These are phyloP conservation scores for Hibiscus mutabilis DNA, from an alignment of 345 rosid species.

Conservation along the genomic window DNA sequence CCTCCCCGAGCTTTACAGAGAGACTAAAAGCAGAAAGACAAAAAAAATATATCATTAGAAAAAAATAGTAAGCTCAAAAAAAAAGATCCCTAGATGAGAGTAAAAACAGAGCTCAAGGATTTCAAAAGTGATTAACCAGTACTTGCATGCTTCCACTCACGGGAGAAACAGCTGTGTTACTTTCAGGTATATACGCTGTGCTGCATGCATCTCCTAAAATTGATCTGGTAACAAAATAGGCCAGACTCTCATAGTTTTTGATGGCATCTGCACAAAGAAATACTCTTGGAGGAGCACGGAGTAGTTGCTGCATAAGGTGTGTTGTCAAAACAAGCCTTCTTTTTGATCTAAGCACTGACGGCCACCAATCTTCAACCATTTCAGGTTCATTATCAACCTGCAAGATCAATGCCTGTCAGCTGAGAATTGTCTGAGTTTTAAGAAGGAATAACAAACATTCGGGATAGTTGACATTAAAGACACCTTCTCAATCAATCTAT, in stretches of 20 bases:
- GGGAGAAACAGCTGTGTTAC: slow-evolving; percentile 21
- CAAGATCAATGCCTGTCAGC: slow-evolving; percentile 12
- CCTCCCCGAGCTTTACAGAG: slow-evolving; percentile 32
- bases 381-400: slow-evolving; percentile 64
- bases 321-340: slow-evolving; percentile 70
- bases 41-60: neutral
- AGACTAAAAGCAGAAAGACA: slow-evolving; percentile 22
- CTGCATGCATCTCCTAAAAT: slow-evolving; percentile 73
- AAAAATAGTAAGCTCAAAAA: neutral
- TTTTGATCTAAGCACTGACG: slow-evolving; percentile 42
- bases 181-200: slow-evolving; percentile 24
- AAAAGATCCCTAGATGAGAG: neutral
- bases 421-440: slow-evolving; percentile 7
- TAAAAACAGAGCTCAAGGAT: neutral
- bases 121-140: neutral
- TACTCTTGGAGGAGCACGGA: slow-evolving; percentile 45
- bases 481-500: slow-evolving; percentile 71
- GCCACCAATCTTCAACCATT: slow-evolving; percentile 40
- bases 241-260: slow-evolving; percentile 45
- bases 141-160: slow-evolving; percentile 50
- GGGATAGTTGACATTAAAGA: slow-evolving; percentile 12
- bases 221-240: slow-evolving; percentile 42
- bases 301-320: slow-evolving; percentile 73
- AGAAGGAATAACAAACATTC: neutral
- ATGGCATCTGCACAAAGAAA: slow-evolving; percentile 44